A percentile compares a stretch with the other conserved stretches of the same genome.
These are phyloP conservation scores for Capsicum rhomboideum DNA, from an alignment of 257 asterid species.

Conservation along the genomic window DNA sequence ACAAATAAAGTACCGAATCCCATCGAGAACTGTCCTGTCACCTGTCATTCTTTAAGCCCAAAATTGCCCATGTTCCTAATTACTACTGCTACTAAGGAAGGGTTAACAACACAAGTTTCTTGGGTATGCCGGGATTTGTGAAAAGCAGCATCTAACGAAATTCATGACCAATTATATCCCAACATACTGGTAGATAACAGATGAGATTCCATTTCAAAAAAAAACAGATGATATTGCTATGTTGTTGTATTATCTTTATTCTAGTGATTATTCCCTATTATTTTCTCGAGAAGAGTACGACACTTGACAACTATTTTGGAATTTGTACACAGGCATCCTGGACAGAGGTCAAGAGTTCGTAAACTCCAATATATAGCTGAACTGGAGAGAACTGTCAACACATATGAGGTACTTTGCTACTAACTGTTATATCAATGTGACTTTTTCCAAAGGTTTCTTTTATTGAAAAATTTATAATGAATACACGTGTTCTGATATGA, in stretches of 20 bases:
- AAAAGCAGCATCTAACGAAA: neutral
- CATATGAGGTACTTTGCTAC: conserved; percentile 46
- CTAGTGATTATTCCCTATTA: neutral
- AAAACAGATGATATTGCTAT: neutral
- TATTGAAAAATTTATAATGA: neutral
- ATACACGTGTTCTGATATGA: too few relatives aligned
- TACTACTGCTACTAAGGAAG: neutral
- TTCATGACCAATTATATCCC: neutral
- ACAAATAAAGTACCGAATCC: neutral
- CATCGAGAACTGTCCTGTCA: neutral
- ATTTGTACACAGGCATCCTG: conserved; percentile 56
- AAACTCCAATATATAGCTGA: conserved; percentile 77
- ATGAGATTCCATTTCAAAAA: neutral
- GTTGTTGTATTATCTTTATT: neutral
- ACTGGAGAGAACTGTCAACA: conserved; percentile 58
- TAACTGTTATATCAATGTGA: neutral
- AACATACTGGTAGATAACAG: neutral
- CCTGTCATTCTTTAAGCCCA: neutral
- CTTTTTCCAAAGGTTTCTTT: neutral
- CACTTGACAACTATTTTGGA: neutral
- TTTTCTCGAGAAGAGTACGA: neutral
- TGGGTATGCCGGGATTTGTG: neutral
- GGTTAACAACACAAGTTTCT: neutral
- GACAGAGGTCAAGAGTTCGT: conserved; percentile 77
- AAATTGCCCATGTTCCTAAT: neutral